Base-by-base conservation (phyloP, 306 rosid species). In the Lathyrus sativus region DNA sequence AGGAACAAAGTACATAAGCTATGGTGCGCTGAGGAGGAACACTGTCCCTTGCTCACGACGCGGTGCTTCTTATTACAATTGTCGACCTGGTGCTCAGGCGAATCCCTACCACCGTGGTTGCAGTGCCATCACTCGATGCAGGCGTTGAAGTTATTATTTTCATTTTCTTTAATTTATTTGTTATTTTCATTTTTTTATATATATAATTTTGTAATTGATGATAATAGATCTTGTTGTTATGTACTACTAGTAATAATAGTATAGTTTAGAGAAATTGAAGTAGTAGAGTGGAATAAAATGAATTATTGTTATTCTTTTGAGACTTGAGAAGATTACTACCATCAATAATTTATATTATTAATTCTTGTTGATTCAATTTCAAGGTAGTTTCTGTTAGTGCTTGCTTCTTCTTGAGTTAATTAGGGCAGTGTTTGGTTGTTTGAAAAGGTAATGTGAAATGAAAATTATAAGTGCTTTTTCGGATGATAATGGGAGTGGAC, bases 1-100 rank as follows among this genome's bases (percentile, higher is more conserved):
- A 0, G 65, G 68, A 5, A 74, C 7, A 14, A 76, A 72, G 63
- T 92, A 92, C 81, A 89, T 92, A 15, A 89, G 98, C 92, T 92
- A 92, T 70, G 98, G 95, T 65, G 98, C 98, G 74, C 85, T 92
- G 70, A 83, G 87, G 87, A 86, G 91, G 85, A 92, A 89, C 92
- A 81, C 79, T 51, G 92, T 92, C 3, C 98, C 98, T 11, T 92
- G 96, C 80, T 92, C 96, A 0, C 68, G 91, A 10, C 96, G 96
- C 7, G 98, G 98, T 70, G 96, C 96, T 72, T 92, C 98, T 17
- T 92, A 92, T 73, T 92, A 89, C 83, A 92, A 92, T 70, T 92
- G 98, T 85, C 83, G 89, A 24, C 79, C 85, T 3, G 98, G 98
- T 2, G 96, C 87, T 70, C 96, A 79, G 88, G 96, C 98, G 4